Evolutionary conservation across 257 asterid species (phyloP).

Genomic region (Rubia yunnanensis): DNA sequence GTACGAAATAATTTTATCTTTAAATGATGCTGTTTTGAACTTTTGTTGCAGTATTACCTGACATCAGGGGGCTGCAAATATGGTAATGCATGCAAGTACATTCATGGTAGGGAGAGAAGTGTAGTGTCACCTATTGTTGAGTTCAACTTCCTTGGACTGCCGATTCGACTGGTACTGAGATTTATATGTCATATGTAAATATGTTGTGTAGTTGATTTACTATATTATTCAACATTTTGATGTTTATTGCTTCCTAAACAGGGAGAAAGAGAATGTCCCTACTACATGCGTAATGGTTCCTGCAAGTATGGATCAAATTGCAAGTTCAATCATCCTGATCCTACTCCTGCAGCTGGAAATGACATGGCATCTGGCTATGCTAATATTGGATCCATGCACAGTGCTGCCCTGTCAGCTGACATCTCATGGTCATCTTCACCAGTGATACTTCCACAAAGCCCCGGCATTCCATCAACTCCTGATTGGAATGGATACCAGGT

Average conservation of each 20-base stretch:
- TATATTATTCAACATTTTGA: neutral
- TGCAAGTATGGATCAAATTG: slow-evolving; percentile 77
- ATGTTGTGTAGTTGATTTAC: neutral
- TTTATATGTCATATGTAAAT: neutral
- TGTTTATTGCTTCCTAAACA: slow-evolving; percentile 18
- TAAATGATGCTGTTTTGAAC: neutral
- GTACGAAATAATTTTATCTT: slow-evolving; percentile 1
- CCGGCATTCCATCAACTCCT: slow-evolving; percentile 35
- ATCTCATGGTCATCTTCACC: slow-evolving; percentile 64
- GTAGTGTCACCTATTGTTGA: slow-evolving; percentile 24
- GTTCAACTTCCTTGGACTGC: slow-evolving; percentile 41
- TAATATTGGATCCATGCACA: slow-evolving; percentile 49
- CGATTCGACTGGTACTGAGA: slow-evolving; percentile 27
- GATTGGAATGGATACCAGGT: slow-evolving; percentile 85
- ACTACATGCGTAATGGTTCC: slow-evolving; percentile 85
- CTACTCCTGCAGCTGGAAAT: slow-evolving; percentile 48
- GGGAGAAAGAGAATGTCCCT: slow-evolving; percentile 83
- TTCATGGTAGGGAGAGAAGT: slow-evolving; percentile 26
- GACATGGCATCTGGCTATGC: slow-evolving; percentile 51
- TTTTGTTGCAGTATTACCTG: slow-evolving; percentile 33
- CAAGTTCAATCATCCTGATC: slow-evolving; percentile 90
- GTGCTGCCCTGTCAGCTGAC: slow-evolving; percentile 36
- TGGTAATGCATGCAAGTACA: slow-evolving; percentile 37
- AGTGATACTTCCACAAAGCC: slow-evolving; percentile 45
- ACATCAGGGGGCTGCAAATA: slow-evolving; percentile 39